Evolutionary conservation across 2,329 filamentous ascomycete species (phyloP).

Genomic region (Biscogniauxia sp.): DNA sequence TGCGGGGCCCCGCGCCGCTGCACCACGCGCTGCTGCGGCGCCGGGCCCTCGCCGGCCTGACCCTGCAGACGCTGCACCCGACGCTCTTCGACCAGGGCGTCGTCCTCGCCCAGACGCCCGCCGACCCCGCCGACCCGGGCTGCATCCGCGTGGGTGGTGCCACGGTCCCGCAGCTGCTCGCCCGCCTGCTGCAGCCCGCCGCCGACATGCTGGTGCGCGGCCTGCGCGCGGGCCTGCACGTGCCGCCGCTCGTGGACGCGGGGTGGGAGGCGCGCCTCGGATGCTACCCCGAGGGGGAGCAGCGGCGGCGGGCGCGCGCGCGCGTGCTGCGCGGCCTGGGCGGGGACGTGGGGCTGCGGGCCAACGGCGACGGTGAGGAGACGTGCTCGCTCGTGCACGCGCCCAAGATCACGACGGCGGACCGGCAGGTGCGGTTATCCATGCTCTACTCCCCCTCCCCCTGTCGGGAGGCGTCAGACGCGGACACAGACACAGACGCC

Average conservation of each 20-base stretch:
- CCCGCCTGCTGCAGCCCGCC: constrained; percentile 58
- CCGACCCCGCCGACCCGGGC: constrained; percentile 44
- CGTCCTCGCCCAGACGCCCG: constrained; percentile 68
- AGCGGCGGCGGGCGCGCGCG: constrained; percentile 11
- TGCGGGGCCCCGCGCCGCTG: constrained; percentile 82
- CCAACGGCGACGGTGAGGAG: constrained; percentile 20
- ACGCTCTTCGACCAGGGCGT: constrained; percentile 74
- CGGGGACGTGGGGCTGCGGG: constrained; percentile 20
- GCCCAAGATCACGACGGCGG: constrained; percentile 66
- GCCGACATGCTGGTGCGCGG: constrained; percentile 68
- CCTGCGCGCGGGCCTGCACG: constrained; percentile 61
- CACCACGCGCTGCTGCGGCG: constrained; percentile 74
- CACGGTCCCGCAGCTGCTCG: constrained; percentile 48
- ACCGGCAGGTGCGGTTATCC: constrained; percentile 50
- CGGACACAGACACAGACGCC: not conserved
- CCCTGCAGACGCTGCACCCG: constrained; percentile 82
- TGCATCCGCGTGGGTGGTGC: constrained; percentile 50
- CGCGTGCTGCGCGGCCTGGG: not conserved
- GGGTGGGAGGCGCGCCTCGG: constrained; percentile 25
- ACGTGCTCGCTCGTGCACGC: constrained; percentile 48
- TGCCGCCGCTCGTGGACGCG: constrained; percentile 54
- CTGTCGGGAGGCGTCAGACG: not conserved
- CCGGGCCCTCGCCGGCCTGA: constrained; percentile 66
- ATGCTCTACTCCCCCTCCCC: constrained; percentile 45
- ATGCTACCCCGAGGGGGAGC: constrained; percentile 10